These are phyloP conservation scores for Cladosporium velox DNA, from an alignment of 2,329 filamentous ascomycete genomes.

Conservation along the genomic window DNA sequence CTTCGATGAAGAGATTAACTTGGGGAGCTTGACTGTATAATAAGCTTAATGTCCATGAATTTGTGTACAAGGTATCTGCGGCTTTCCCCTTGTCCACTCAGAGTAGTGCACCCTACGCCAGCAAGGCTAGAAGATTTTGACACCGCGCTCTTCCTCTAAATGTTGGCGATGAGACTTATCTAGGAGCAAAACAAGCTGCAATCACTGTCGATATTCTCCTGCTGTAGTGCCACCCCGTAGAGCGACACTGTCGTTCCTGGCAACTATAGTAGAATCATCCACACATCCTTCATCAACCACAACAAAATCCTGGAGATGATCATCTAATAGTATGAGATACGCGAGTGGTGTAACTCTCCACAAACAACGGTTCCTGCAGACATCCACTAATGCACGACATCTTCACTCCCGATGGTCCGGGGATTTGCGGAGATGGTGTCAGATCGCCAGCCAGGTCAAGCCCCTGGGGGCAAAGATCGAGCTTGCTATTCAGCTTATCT, in stretches of 20 bases:
- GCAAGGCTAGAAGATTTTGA: not conserved
- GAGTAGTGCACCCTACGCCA: not conserved
- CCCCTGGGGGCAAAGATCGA: not conserved
- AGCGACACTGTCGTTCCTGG: not conserved
- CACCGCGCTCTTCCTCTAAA: not conserved
- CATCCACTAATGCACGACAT: constrained; percentile 18
- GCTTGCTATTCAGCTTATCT: constrained; percentile 14
- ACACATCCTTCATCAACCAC: not conserved
- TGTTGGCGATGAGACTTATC: not conserved
- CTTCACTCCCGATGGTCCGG: constrained; percentile 4
- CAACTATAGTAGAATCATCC: not conserved
- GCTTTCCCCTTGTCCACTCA: not conserved
- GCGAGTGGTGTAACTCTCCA: not conserved
- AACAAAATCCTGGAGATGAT: not conserved
- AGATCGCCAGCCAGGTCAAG: constrained; percentile 8
- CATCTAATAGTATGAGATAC: not conserved
- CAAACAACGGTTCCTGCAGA: constrained; percentile 14
- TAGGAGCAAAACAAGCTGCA: not conserved
- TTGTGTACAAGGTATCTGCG: not conserved
- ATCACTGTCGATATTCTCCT: not conserved
- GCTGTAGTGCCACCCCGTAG: not conserved
- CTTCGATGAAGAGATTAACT: not conserved
- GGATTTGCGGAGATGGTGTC: constrained; percentile 1
- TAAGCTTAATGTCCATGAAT: not conserved
- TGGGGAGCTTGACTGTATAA: not conserved